phyloP scores from a whole-genome alignment of 1,284 basidiomycete genomes.

The Ustilago esculenta region DNA sequence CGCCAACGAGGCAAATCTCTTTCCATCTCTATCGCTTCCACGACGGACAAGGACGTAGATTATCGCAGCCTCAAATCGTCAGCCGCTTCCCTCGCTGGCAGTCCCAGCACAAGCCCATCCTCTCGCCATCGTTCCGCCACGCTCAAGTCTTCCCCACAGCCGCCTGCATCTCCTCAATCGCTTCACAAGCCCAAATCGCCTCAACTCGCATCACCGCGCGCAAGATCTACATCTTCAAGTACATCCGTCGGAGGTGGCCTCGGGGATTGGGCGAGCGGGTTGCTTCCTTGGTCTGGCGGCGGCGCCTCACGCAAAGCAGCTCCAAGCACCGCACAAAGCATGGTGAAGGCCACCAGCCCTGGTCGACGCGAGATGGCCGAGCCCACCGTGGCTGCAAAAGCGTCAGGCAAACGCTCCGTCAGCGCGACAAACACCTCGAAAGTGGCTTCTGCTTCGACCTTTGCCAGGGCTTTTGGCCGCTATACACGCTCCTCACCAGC shows the following conservation, averaged over 20 bases:
- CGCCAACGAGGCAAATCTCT: constrained; percentile 32
- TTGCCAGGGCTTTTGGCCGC: constrained; percentile 59
- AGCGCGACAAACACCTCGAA: constrained; percentile 27
- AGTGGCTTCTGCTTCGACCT: constrained; percentile 45
- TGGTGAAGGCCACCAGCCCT: constrained; percentile 48
- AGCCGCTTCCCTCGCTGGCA: constrained; percentile 18
- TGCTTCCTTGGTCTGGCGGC: constrained; percentile 46
- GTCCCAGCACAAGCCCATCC: constrained; percentile 27
- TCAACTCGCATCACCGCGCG: constrained; percentile 14
- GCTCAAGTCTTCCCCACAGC: constrained; percentile 17
- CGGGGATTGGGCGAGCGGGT: constrained; percentile 51
- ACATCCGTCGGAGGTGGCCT: constrained; percentile 21
- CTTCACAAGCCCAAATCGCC: constrained; percentile 21
- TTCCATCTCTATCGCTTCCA: constrained; percentile 30
- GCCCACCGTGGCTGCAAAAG: constrained; percentile 11
- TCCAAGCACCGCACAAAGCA: constrained; percentile 41
- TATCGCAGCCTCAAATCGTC: constrained; percentile 32
- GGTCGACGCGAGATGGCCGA: constrained; percentile 36
- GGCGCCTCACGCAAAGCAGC: constrained; percentile 39
- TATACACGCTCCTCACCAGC: constrained; percentile 39
- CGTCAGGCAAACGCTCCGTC: constrained; percentile 22
- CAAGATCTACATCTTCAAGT: constrained; percentile 32
- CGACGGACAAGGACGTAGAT: constrained; percentile 20
- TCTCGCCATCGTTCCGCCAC: constrained; percentile 11
- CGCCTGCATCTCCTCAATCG: constrained; percentile 26